Base-by-base conservation (phyloP, 2,329 filamentous ascomycete genomes). In the Tothia fuscella region DNA sequence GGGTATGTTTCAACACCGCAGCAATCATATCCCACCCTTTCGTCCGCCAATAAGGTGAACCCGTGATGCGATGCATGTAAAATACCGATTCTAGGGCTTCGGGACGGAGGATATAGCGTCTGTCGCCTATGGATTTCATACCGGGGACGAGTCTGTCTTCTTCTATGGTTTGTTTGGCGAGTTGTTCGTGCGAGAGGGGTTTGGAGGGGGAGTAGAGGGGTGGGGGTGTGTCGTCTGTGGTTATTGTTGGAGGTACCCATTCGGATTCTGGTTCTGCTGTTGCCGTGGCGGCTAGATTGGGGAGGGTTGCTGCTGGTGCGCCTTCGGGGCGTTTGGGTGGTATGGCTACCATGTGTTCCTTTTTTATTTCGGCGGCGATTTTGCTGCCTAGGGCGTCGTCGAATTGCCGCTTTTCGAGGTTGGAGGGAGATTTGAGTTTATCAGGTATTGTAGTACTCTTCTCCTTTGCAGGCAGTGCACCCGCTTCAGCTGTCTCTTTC, bases 41-140 rank as follows among this genome's bases (percentile, higher is more conserved):
- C 44, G 80, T 71, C 53, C 74, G 74, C 70, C 77, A 81, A 37
- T 66, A 62, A 1, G 66, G 50, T 48, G 83, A 74, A 20, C 80
- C 82, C 0, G 81, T 86, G 45, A 84, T 67, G 44, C 82, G 74
- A 56, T 80, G 85, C 66, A 89, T 74, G 54, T 85, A 73, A 58
- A 85, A 89, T 4, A 91, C 74, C 12, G 77, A 82, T 63, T 89
- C 83, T 41, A 89, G 85, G 2, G 82, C 82, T 60, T 89, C 83
- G 16, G 82, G 82, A 6, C 79, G 71, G 33, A 85, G 65, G 22
- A 82, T 73, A 53, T 83, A 84, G 42, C 69, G 68, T 30, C 64
- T 59, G 44, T 79, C 72, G 31, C 62, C 57, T 35, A 80, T 67
- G 14, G 63, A 62, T 3, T 69, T 63, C 54, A 80, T 73, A 16